phyloP scores from a whole-genome alignment of 2,329 filamentous ascomycete genomes.

The Hortaea werneckii region DNA sequence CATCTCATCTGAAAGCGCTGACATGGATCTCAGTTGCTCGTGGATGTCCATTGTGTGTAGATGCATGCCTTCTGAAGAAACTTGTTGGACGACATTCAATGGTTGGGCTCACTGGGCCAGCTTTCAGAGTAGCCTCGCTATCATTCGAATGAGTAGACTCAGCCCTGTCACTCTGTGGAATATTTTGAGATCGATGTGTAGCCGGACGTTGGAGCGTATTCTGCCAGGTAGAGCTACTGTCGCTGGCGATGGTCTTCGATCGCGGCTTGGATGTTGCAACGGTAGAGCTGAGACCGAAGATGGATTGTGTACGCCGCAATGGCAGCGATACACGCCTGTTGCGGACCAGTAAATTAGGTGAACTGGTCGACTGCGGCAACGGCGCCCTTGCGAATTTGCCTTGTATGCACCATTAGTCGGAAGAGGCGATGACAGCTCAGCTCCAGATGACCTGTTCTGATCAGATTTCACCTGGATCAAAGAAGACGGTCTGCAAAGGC shows the following conservation, averaged over 20 bases:
- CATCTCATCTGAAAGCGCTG: constrained; percentile 24
- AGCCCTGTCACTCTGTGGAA: background rate
- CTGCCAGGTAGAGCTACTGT: background rate
- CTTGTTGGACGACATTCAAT: background rate
- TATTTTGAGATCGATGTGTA: too few relatives aligned
- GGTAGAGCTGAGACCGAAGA: constrained; percentile 1
- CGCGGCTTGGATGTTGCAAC: constrained; percentile 1
- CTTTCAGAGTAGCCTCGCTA: background rate
- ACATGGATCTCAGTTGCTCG: constrained; percentile 34
- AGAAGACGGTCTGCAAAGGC: background rate
- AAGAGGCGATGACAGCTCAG: too few relatives aligned
- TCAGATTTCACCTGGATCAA: background rate
- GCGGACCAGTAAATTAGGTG: constrained; percentile 3
- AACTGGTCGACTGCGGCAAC: constrained; percentile 4
- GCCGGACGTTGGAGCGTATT: background rate
- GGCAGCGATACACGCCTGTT: background rate
- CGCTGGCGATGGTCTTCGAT: background rate
- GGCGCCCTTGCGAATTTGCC: background rate
- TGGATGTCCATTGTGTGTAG: constrained; percentile 36
- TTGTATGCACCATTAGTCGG: too few relatives aligned
- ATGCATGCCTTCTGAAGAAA: constrained; percentile 21
- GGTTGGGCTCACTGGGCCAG: background rate
- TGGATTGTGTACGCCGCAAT: constrained; percentile 6
- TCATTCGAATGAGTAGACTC: background rate
- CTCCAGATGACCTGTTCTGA: too few relatives aligned